phyloP scores from a whole-genome alignment of 2,329 filamentous ascomycete genomes.

The Zymoseptoria crescenta region DNA sequence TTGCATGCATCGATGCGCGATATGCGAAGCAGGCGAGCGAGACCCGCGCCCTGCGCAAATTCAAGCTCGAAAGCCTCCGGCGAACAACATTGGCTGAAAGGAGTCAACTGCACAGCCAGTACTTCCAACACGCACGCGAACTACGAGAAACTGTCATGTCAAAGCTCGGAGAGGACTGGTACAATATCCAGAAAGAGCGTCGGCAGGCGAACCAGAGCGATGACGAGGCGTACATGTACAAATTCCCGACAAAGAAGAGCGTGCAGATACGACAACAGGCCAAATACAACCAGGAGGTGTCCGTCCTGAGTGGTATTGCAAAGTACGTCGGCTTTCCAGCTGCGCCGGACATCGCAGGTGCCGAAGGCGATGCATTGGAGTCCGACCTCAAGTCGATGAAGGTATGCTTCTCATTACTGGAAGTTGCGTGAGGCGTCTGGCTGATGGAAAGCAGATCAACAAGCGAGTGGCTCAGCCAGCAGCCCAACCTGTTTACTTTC shows the following conservation, averaged over 20 bases:
- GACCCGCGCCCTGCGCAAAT: conserved; percentile 64
- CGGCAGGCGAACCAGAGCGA: conserved; percentile 70
- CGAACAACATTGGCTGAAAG: conserved; percentile 71
- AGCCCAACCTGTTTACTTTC: conserved; percentile 19
- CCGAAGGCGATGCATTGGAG: conserved; percentile 65
- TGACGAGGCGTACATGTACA: conserved; percentile 72
- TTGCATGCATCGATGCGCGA: conserved; percentile 75
- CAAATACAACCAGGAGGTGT: conserved; percentile 92
- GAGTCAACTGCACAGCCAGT: conserved; percentile 81
- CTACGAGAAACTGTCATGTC: conserved; percentile 73
- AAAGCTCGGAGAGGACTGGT: conserved; percentile 79
- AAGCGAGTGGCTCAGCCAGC: conserved; percentile 17
- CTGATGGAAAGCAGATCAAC: conserved; percentile 18
- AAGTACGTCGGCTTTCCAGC: conserved; percentile 96
- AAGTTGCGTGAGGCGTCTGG: not conserved
- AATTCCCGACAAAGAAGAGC: conserved; percentile 67
- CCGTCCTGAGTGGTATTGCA: conserved; percentile 78
- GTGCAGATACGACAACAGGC: conserved; percentile 78
- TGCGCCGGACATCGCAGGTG: conserved; percentile 73
- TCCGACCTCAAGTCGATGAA: conserved; percentile 85
- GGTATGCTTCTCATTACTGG: conserved; percentile 48
- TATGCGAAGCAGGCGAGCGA: conserved; percentile 71
- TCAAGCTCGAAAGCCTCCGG: conserved; percentile 65
- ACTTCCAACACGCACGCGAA: conserved; percentile 78
- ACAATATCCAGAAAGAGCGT: conserved; percentile 83